These are phyloP conservation scores for Aquilaria sinensis DNA, from an alignment of 345 rosid species.

Conservation along the genomic window DNA sequence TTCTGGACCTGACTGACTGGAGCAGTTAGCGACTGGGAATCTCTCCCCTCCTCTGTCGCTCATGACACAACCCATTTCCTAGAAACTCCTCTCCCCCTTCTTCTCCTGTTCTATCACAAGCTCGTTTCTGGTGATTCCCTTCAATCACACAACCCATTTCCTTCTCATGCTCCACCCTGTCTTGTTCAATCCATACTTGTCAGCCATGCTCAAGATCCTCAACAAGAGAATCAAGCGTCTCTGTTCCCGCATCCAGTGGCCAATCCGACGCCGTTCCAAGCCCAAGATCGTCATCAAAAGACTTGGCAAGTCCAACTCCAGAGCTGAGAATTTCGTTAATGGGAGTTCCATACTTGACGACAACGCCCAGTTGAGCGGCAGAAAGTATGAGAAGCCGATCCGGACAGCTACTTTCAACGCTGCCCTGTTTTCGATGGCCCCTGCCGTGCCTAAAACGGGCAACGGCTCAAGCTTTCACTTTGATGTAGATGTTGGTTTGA, in stretches of 20 bases:
- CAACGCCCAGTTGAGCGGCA: conserved; percentile 21
- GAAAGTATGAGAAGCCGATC: conserved; percentile 35
- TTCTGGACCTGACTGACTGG: neutral
- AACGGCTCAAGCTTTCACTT: conserved; percentile 23
- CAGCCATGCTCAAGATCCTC: conserved; percentile 51
- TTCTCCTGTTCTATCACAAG: neutral
- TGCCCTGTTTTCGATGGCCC: conserved; percentile 91
- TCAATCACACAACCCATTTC: neutral
- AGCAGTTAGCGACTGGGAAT: conserved; percentile 29
- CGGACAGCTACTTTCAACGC: conserved; percentile 88
- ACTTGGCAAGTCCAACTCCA: conserved; percentile 27
- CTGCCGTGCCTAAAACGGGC: conserved; percentile 51
- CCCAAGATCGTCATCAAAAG: conserved; percentile 40
- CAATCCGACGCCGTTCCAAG: conserved; percentile 41
- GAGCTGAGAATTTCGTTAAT: conserved; percentile 6
- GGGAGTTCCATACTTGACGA: conserved; percentile 40
- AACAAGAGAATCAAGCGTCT: conserved; percentile 41
- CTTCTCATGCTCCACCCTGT: conserved; percentile 18
- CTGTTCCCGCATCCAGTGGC: conserved; percentile 61
- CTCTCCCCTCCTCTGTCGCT: conserved; percentile 1
- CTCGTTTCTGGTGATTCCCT: neutral
- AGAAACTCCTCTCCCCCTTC: conserved; percentile 14
- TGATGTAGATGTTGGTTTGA: conserved; percentile 21
- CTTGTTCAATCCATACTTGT: conserved; percentile 11
- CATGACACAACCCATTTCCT: conserved; percentile 20